Conservation (phyloP, 352 stramenopile species). For the Phytophthora multivora region DNA sequence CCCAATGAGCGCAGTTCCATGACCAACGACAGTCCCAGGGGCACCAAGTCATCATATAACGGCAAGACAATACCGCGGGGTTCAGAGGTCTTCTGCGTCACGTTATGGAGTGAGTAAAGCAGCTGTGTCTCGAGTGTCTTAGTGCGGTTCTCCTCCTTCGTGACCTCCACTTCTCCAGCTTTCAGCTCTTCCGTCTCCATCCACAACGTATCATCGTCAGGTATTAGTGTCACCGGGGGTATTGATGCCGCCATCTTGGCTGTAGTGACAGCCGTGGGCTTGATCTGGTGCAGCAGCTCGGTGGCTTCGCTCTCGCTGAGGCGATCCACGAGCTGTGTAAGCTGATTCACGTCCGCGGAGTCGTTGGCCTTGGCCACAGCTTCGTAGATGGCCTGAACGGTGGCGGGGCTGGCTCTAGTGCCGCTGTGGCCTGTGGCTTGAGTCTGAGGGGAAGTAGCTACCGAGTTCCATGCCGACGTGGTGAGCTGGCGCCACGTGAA, state of each 20-base stretch:
- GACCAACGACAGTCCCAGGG: conserved; percentile 43
- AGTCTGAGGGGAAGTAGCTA: not conserved
- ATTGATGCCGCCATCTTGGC: not conserved
- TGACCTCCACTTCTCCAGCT: conserved; percentile 13
- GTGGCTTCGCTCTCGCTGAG: conserved; percentile 29
- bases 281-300: conserved; percentile 28
- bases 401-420: conserved; percentile 10
- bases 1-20: conserved; percentile 42
- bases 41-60: conserved; percentile 41
- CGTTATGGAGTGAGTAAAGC: conserved; percentile 26
- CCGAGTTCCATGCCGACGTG: not conserved
- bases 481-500: conserved; percentile 40
- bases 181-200: conserved; percentile 33
- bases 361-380: conserved; percentile 25
- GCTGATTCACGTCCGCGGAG: conserved; percentile 22
- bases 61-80: conserved; percentile 46
- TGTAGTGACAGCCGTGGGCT: conserved; percentile 3
- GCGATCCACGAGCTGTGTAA: conserved; percentile 29
- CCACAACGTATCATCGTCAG: conserved; percentile 15
- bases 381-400: conserved; percentile 25
- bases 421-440: not conserved
- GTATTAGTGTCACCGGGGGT: not conserved
- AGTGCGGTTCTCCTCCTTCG: conserved; percentile 15
- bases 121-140: conserved; percentile 33
- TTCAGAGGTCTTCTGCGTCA: conserved; percentile 19